Conservation (phyloP, 768 basidiomycete genomes). For the Tricholomella constricta region DNA sequence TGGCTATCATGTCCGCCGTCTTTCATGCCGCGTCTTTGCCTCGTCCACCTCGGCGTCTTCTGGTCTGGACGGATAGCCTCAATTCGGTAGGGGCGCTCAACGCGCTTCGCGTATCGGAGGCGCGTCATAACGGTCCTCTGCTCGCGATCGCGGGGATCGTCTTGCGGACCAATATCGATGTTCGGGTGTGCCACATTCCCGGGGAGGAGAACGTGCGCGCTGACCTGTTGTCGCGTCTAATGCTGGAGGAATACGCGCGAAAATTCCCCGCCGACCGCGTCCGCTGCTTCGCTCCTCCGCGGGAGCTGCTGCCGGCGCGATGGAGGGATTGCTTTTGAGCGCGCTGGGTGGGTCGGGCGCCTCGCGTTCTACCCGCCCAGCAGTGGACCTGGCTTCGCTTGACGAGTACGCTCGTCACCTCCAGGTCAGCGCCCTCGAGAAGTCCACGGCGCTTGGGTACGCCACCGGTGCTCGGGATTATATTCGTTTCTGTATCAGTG, state of each 20-base stretch:
- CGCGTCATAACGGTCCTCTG: slow-evolving; percentile 3
- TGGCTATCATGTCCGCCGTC: slow-evolving; percentile 5
- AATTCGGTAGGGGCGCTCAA: slow-evolving; percentile 16
- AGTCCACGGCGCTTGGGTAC: slow-evolving; percentile 18
- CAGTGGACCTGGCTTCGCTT: slow-evolving; percentile 11
- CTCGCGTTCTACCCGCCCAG: slow-evolving; percentile 2
- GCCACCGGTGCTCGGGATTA: slow-evolving; percentile 23
- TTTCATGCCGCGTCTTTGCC: slow-evolving; percentile 5
- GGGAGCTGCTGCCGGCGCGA: slow-evolving; percentile 18
- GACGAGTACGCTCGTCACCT: slow-evolving; percentile 17
- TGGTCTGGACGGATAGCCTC: slow-evolving; percentile 20
- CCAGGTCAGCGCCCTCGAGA: slow-evolving; percentile 22
- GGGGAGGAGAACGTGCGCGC: slow-evolving; percentile 18
- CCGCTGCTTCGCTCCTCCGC: slow-evolving; percentile 19
- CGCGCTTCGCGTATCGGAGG: slow-evolving; percentile 8
- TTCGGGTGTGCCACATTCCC: slow-evolving; percentile 17
- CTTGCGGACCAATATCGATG: slow-evolving; percentile 14
- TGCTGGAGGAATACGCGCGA: slow-evolving; percentile 15
- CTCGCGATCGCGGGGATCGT: slow-evolving; percentile 8
- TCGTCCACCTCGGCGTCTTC: slow-evolving; percentile 10
- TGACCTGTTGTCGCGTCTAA: slow-evolving; percentile 17
- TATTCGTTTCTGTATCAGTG: slow-evolving; percentile 15
- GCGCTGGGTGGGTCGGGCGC: slow-evolving; percentile 10
- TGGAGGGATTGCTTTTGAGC: slow-evolving; percentile 22
- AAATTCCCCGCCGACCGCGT: slow-evolving; percentile 17